Base-by-base conservation (phyloP, 768 basidiomycete species). In the Boletus sp. region DNA sequence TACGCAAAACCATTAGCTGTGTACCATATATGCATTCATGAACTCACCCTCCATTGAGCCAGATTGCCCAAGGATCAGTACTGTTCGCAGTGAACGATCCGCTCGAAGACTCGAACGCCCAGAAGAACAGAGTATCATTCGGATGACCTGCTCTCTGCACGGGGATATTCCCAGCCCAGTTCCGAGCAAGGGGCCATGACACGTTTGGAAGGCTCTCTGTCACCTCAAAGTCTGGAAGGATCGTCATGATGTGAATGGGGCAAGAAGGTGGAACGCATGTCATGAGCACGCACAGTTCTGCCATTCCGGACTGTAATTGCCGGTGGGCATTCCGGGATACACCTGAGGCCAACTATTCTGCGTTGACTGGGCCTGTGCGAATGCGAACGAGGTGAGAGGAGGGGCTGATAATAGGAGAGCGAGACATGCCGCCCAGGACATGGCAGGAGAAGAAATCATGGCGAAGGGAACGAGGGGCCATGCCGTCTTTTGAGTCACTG, bases 31-130 rank as follows among this genome's bases (percentile, higher is more conserved):
- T 34, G 10, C 4, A 27, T 19, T 2, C 10, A 9, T 32, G 10
- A 9, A 55, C 80, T 45, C 61, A 83, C 83, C 84, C 85, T 68
- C 85, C 87, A 56, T 85, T 86, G 13, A 88, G 69, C 85, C 85
- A 88, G 37, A 88, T 82, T n/a, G n/a, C n/a, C n/a, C n/a, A n/a
- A n/a, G n/a, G n/a, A n/a, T n/a, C n/a, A n/a, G n/a, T n/a, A n/a
- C n/a, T n/a, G n/a, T n/a, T n/a, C n/a, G n/a, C n/a, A n/a, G n/a
- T n/a, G n/a, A n/a, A n/a, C n/a, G n/a, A n/a, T n/a, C n/a, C n/a
- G n/a, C n/a, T n/a, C n/a, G n/a, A n/a, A n/a, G n/a, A n/a, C n/a
- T n/a, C n/a, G n/a, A n/a, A n/a, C n/a, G n/a, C n/a, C n/a, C n/a
- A n/a, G n/a, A n/a, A n/a, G n/a, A n/a, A n/a, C n/a, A n/a, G n/a